phyloP scores from a whole-genome alignment of 305 asterid species.

The Solanum hybrid region DNA sequence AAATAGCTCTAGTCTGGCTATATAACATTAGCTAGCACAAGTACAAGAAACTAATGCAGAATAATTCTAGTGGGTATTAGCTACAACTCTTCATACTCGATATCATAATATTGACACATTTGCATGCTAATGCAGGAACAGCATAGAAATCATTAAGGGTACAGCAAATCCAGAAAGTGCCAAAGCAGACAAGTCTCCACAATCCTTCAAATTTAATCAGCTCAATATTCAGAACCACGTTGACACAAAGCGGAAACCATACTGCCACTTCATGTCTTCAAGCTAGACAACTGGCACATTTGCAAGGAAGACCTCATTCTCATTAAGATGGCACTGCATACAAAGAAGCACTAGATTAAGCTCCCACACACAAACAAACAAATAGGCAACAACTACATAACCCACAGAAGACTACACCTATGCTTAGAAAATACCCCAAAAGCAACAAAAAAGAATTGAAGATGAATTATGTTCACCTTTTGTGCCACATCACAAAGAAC shows the following conservation, averaged over 20 bases:
- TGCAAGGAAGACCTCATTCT: background rate
- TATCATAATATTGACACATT: background rate
- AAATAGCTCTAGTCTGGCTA: background rate
- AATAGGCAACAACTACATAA: background rate
- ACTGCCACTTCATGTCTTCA: background rate
- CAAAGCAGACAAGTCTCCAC: background rate
- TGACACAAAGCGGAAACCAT: background rate
- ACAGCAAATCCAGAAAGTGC: background rate
- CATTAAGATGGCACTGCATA: conserved; percentile 18
- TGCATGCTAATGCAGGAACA: background rate
- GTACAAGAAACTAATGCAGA: background rate
- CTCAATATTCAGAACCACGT: background rate
- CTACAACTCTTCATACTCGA: background rate
- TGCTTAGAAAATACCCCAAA: background rate
- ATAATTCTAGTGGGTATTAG: background rate
- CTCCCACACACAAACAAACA: background rate
- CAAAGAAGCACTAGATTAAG: background rate
- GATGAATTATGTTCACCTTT: background rate
- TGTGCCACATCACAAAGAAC: background rate
- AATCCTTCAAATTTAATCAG: background rate
- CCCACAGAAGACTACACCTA: background rate
- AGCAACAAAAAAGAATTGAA: background rate
- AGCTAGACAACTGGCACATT: background rate
- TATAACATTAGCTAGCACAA: background rate
- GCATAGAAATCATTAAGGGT: background rate